Base-by-base conservation (phyloP, 1,139 yeast species). In the Pichiaceae sp. region DNA sequence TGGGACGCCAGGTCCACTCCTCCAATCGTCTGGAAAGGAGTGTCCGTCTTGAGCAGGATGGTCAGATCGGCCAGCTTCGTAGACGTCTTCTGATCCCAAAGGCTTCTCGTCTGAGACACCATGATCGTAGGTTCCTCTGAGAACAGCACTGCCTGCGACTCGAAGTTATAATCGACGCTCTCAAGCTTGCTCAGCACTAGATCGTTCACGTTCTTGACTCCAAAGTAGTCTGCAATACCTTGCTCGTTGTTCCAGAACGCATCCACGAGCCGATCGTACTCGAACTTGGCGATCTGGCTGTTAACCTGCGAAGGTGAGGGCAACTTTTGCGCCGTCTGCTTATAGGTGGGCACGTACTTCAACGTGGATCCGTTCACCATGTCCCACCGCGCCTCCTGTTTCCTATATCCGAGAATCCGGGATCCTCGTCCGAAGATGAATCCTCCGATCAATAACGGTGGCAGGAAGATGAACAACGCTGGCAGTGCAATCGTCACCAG, bases 401-500 rank as follows among this genome's bases (percentile, higher is more conserved):
- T 37, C 26, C 30, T 30, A 5, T 39, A 33, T 27, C 50, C 39
- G 15, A 48, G 46, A 24, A 45, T 46, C 12, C 38, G 33, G 17
- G 46, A 41, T 4, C 49, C 29, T 29, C 44, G 52, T n/a, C 46
- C 40, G 9, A 49, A 31, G n/a, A 58, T 32, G 35, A 46, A 50
- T 1, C 60, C 56, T 19, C 63, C 61, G 17, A 63, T 29, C 4
- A 59, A 20, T 18, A 60, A 17, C 1, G 67, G 63, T 1, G 68
- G 68, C 1, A 59, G 41, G 2, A 59, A 53, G 18, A 63, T 42
- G 21, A 59, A 43, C 29, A 62, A 40, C 8, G 63, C 33, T 1
- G 67, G 66, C 3, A 60, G 52, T 8, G 64, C 58, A 23, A 62
- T 53, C 46, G 60, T 59, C 6, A 63, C 38, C 11, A 61, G 40